These are phyloP conservation scores for Beverwykella pulmonaria DNA, from an alignment of 495 filamentous ascomycete species.

Conservation along the genomic window DNA sequence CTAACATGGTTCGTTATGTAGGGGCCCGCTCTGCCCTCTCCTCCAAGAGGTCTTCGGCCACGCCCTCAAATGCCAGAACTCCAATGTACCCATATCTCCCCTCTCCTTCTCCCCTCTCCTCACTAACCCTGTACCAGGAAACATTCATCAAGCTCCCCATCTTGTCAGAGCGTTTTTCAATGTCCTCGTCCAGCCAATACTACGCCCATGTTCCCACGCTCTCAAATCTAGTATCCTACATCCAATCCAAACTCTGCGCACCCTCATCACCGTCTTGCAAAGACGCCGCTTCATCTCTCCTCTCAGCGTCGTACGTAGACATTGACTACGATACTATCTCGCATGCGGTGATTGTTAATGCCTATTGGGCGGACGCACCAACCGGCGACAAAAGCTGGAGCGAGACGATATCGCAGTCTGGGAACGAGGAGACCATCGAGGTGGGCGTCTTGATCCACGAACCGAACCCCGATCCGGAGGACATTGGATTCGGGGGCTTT, in stretches of 20 bases:
- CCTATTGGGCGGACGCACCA: slow-evolving; percentile 60
- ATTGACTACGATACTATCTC: slow-evolving; percentile 76
- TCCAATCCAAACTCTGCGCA: slow-evolving; percentile 60
- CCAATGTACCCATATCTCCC: background rate
- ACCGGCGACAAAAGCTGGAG: slow-evolving; percentile 54
- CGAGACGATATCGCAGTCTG: slow-evolving; percentile 50
- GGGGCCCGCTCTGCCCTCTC: slow-evolving; percentile 61
- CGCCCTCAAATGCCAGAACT: slow-evolving; percentile 48
- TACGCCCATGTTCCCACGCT: slow-evolving; percentile 63
- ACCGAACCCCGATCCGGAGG: slow-evolving; percentile 64
- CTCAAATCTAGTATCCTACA: slow-evolving; percentile 57
- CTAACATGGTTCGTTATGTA: slow-evolving; percentile 33
- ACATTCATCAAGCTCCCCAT: slow-evolving; percentile 68
- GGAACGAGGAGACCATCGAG: slow-evolving; percentile 61
- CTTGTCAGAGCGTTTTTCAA: slow-evolving; percentile 65
- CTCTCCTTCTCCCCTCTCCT: background rate
- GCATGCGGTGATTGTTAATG: slow-evolving; percentile 63
- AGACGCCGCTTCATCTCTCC: slow-evolving; percentile 42
- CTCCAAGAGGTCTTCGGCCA: slow-evolving; percentile 65
- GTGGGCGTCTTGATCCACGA: slow-evolving; percentile 79
- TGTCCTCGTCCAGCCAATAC: slow-evolving; percentile 69
- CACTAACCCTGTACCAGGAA: slow-evolving; percentile 47
- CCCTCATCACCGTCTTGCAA: slow-evolving; percentile 5
- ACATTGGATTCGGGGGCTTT: slow-evolving; percentile 76
- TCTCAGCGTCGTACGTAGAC: slow-evolving; percentile 67